These are phyloP conservation scores for Phaffomyces opuntiae DNA, from an alignment of 805 yeast species.

Conservation along the genomic window DNA sequence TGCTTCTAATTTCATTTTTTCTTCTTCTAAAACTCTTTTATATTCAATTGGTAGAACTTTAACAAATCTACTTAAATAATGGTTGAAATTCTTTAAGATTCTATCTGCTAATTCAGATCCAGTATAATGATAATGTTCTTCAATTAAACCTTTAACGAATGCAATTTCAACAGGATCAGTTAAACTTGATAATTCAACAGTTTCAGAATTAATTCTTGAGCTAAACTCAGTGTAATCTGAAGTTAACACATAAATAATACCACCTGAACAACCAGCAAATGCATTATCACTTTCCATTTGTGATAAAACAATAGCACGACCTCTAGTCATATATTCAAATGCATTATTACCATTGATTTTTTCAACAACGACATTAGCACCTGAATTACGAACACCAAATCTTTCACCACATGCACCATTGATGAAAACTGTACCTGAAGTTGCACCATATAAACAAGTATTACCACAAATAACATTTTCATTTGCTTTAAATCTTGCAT, in stretches of 20 bases:
- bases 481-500: constrained; percentile 81
- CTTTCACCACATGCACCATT: constrained; percentile 98
- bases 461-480: constrained; percentile 96
- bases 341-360: constrained; percentile 96
- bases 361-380: constrained; percentile 94
- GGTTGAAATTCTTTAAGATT: constrained; percentile 79
- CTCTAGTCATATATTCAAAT: constrained; percentile 99
- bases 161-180: constrained; percentile 91
- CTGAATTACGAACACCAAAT: constrained; percentile 97
- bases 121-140: constrained; percentile 94
- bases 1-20: constrained; percentile 59
- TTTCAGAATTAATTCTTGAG: constrained; percentile 70
- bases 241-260: constrained; percentile 94
- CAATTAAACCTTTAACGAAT: constrained; percentile 84
- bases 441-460: constrained; percentile 97
- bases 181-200: constrained; percentile 72
- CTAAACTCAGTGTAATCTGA: constrained; percentile 84
- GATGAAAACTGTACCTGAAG: constrained; percentile 88
- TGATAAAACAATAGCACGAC: constrained; percentile 91
- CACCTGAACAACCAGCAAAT: constrained; percentile 97
- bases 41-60: constrained; percentile 91
- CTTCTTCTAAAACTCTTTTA: constrained; percentile 79
- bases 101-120: constrained; percentile 84
- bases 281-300: constrained; percentile 83
- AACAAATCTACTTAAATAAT: constrained; percentile 81